phyloP scores from a whole-genome alignment of 2,329 filamentous ascomycete genomes.

The Hysterium pulicare region DNA sequence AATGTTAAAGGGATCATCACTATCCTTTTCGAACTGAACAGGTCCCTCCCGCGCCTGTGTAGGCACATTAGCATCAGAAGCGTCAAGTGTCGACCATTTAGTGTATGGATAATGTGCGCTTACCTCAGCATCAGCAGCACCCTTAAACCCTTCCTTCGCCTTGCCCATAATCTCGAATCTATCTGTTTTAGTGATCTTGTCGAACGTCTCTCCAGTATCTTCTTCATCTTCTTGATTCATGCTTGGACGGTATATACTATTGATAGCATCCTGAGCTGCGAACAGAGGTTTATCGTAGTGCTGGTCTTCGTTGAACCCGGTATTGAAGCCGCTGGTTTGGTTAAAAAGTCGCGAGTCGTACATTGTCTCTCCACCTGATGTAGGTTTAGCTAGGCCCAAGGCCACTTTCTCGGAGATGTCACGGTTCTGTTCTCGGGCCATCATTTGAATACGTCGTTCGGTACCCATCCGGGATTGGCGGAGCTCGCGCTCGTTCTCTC shows the following conservation, averaged over 20 bases:
- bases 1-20: conserved; percentile 84
- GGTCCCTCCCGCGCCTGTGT: conserved; percentile 74
- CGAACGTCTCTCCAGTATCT: conserved; percentile 76
- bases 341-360: conserved; percentile 96
- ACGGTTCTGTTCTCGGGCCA: conserved; percentile 91
- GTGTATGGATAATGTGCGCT: conserved; percentile 28
- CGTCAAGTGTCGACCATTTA: too few relatives aligned
- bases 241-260: conserved; percentile 84
- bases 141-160: conserved; percentile 82
- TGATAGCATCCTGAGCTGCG: conserved; percentile 90
- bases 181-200: conserved; percentile 78
- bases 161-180: conserved; percentile 86
- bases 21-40: conserved; percentile 93
- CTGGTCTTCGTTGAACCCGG: conserved; percentile 96
- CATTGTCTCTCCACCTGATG: conserved; percentile 88
- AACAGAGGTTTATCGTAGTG: conserved; percentile 96
- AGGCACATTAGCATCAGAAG: conserved; percentile 9
- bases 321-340: conserved; percentile 83
- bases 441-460: conserved; percentile 84
- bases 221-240: conserved; percentile 69
- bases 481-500: conserved; percentile 83
- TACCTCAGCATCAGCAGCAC: conserved; percentile 76
- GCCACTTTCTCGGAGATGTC: conserved; percentile 98
- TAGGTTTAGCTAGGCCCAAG: conserved; percentile 89
- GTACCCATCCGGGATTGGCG: conserved; percentile 94